Base-by-base conservation (phyloP, 352 stramenopile species). In the Phytophthora pistaciae region DNA sequence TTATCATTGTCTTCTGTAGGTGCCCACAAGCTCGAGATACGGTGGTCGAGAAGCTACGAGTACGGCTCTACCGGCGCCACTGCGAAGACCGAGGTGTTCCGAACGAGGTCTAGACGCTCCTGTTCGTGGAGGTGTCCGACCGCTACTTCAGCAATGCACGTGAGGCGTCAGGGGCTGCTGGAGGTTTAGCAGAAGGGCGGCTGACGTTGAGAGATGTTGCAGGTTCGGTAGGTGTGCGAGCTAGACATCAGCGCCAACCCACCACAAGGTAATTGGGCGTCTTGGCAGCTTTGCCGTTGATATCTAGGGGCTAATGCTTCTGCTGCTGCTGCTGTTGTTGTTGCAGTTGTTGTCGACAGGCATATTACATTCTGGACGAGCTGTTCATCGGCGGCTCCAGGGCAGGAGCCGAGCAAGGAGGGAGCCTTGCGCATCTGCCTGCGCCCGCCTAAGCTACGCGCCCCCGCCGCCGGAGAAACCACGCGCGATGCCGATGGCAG, bases 301-400 rank as follows among this genome's bases (percentile, higher is more conserved):
- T 14, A 10, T 29, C 27, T 29, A 29, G 1, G 27, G 23, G 20
- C 27, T 53, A 20, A 38, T 58, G n/a, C 10, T n/a, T n/a, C n/a
- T n/a, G n/a, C n/a, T n/a, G n/a, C n/a, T n/a, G n/a, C n/a, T n/a
- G n/a, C n/a, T n/a, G n/a, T n/a, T n/a, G n/a, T n/a, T 68, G 20
- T 5, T 16, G 38, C 33, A 16, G 27, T 29, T 29, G 27, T 29
- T 29, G 27, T 29, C 52, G 18, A 18, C 61, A 91, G 84, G 98
- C 98, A 21, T 99, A 99, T 81, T 99, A 98, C 78, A 99, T 99
- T 78, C 85, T 99, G 55, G 98, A 99, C 85, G 98, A 99, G 87
- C 93, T 99, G 56, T 98, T 99, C 77, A 94, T 99, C n/a, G n/a
- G n/a, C n/a, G n/a, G n/a, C n/a, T n/a, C n/a, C n/a, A n/a, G n/a